Evolutionary conservation across 108 stramenopile genomes (phyloP).

Genomic region (Discostella pseudostelligera): DNA sequence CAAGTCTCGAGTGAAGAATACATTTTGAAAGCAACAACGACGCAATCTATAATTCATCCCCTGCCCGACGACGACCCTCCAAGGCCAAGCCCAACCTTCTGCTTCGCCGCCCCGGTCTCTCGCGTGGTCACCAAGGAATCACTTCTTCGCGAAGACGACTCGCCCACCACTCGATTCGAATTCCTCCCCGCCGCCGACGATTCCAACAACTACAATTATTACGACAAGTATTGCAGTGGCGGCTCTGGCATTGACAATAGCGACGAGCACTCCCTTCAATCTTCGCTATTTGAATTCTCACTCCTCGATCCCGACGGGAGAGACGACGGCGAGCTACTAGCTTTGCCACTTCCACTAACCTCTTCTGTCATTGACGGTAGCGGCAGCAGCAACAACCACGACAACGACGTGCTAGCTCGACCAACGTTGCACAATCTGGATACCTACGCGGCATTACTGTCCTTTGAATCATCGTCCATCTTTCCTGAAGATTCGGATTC

Average conservation of each 20-base stretch:
- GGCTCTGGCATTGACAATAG: too few species aligned
- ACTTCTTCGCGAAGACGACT: not conserved
- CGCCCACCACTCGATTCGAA: not conserved
- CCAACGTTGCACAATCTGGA: not conserved
- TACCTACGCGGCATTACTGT: too few species aligned
- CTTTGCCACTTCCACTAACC: not conserved
- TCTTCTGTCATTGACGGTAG: not conserved
- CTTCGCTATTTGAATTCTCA: not conserved
- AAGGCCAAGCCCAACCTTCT: too few species aligned
- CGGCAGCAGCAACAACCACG: too few species aligned
- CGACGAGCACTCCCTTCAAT: not conserved
- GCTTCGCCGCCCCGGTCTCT: not conserved
- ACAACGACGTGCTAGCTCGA: too few species aligned
- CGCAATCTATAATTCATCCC: too few species aligned
- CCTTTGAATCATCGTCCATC: too few species aligned
- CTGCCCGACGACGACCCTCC: too few species aligned
- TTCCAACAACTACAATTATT: not conserved
- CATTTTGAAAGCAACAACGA: not conserved
- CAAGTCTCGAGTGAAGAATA: too few species aligned
- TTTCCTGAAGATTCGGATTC: too few species aligned
- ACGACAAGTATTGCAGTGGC: too few species aligned
- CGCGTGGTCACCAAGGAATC: slow-evolving; percentile 2
- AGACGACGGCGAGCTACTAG: not conserved
- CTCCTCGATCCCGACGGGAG: not conserved
- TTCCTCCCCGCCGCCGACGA: not conserved